Evolutionary conservation across 208 protist species (phyloP), one percentile per base, ranked within the genome.

Genomic region (Spongospora subterranea): DNA sequence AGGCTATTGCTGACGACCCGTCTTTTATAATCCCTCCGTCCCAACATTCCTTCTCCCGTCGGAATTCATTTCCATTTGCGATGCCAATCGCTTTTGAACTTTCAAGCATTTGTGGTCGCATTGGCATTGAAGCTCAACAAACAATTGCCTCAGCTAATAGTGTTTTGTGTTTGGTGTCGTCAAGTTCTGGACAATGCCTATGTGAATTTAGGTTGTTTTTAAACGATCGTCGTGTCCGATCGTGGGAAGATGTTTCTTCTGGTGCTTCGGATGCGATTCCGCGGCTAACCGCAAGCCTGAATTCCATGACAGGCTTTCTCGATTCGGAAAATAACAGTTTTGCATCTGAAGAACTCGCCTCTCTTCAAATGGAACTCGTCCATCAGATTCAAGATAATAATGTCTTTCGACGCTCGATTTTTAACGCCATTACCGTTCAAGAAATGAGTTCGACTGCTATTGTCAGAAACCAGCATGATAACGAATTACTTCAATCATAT

Each of bases 1-100:
- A 39, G 6, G 71, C 11, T 6, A 40, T 35, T 82, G 35, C 35
- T 82, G 6, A 6, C n/a, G 71, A 82, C 35, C n/a, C n/a, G 11
- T 82, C 71, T 82, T 82, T 82, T 6, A 82, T 82, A 13, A 6
- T 82, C n/a, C 71, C 71, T 45, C 71, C 71, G 71, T n/a, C 71
- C 24, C 50, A 24, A 60, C 50, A 60, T 60, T 24, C 50, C 50
- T 60, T 60, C 50, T 6, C 24, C 50, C 50, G 6, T 60, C 50
- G 54, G 29, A 32, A 17, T 65, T 29, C 54, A 65, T 65, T 29
- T 65, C 54, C 54, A 29, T 32, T 65, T 29, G 54, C 54, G 54
- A 65, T n/a, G n/a, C n/a, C n/a, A n/a, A n/a, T n/a, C n/a, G n/a
- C n/a, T n/a, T n/a, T n/a, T n/a, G n/a, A n/a, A n/a, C n/a, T n/a